Evolutionary conservation across 441 rosid genomes (phyloP).

Genomic region (Pelargonium fulgidum): DNA sequence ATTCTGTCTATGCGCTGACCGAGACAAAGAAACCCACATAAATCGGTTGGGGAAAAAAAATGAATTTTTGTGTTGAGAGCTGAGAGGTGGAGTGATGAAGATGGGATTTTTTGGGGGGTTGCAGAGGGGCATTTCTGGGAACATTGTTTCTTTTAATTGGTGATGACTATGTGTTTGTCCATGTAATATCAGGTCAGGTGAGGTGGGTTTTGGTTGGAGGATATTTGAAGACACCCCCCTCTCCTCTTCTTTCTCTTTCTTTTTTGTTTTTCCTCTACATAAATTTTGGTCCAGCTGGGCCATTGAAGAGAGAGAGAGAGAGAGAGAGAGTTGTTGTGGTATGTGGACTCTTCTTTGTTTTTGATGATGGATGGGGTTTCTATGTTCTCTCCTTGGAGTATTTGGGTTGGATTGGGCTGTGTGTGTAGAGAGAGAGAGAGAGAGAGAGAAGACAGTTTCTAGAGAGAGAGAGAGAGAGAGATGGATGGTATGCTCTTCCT

Average conservation of each 20-base stretch:
- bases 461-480: too few species aligned
- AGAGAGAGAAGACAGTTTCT: background rate
- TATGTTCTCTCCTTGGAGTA: too few species aligned
- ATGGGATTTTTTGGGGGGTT: slow-evolving; percentile 26
- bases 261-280: slow-evolving; percentile 19
- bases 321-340: too few species aligned
- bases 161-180: too few species aligned
- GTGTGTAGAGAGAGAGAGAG: too few species aligned
- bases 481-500: too few species aligned
- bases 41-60: slow-evolving; percentile 16
- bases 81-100: slow-evolving; percentile 34
- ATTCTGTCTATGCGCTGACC: slow-evolving; percentile 42
- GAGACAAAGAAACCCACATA: slow-evolving; percentile 34
- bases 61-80: background rate
- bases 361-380: too few species aligned
- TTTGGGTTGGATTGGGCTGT: too few species aligned
- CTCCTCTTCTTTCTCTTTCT: background rate
- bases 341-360: too few species aligned
- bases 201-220: slow-evolving; percentile 37
- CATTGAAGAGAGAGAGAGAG: too few species aligned
- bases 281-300: slow-evolving; percentile 44
- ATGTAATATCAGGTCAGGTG: background rate
- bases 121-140: slow-evolving; percentile 65
- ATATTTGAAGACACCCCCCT: background rate
- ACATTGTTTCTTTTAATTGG: background rate